These are phyloP conservation scores for Marasmius fiardii DNA, from an alignment of 1,284 basidiomycete species.

Conservation along the genomic window DNA sequence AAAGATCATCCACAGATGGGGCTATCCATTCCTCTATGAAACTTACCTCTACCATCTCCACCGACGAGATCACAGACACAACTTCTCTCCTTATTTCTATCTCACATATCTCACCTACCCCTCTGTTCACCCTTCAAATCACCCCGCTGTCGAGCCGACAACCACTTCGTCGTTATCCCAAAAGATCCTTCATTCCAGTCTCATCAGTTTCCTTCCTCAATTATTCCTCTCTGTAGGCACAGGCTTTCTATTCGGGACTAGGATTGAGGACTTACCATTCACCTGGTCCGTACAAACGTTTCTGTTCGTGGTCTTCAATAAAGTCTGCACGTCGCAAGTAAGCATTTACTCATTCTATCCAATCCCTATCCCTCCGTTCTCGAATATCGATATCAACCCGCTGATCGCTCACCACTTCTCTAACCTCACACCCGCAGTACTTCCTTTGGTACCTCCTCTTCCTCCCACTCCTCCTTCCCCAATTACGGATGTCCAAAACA, in stretches of 20 bases:
- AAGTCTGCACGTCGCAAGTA: constrained; percentile 97
- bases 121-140: constrained; percentile 22
- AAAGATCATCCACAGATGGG: constrained; percentile 67
- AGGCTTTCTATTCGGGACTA: constrained; percentile 62
- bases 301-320: constrained; percentile 93
- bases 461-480: constrained; percentile 79
- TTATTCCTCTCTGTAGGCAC: constrained; percentile 63
- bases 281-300: constrained; percentile 92
- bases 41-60: constrained; percentile 93
- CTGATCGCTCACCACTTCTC: neutral
- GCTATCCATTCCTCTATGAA: constrained; percentile 86
- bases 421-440: constrained; percentile 55
- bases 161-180: constrained; percentile 44
- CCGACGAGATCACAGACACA: constrained; percentile 94
- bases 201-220: constrained; percentile 75
- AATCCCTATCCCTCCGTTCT: no score
- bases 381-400: neutral
- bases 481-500: constrained; percentile 47
- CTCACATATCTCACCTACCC: constrained; percentile 84
- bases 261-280: constrained; percentile 60
- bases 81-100: constrained; percentile 98
- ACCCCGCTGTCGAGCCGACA: constrained; percentile 18
- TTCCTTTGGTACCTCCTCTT: constrained; percentile 97
- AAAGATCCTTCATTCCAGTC: constrained; percentile 52
- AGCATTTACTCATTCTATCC: no score